Evolutionary conservation across 768 basidiomycete genomes (phyloP), one percentile per base, ranked within the genome.

Genomic region (Butyriboletus loyo): DNA sequence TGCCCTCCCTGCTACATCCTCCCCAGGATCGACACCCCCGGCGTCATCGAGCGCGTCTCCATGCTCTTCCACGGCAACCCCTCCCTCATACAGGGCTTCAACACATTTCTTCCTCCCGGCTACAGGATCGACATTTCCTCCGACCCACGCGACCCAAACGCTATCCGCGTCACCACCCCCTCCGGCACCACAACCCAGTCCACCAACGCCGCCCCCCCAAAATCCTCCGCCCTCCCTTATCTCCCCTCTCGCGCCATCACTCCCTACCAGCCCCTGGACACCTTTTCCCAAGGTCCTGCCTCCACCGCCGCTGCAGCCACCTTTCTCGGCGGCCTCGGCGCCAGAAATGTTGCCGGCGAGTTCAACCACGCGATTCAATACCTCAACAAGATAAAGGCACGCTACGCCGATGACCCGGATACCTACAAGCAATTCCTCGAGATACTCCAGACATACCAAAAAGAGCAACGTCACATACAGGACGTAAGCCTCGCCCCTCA

Each of bases 361-460:
- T 97, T 93, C 74, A 87, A 89, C 68, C 87, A 96, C 63, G 97
- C 97, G 14, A 98, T 98, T 57, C 85, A 92, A 62, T 99, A 95
- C 69, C 85, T 99, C 62, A 98, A 97, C 81, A 96, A 95, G 77
- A 98, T 99, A 77, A 98, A 98, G 73, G 85, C 85, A 17, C 85
- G 94, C 21, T 98, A 87, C 70, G 72, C 82, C 11, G 84, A 88
- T 58, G 93, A 97, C 54, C 84, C 88, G n/a, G 92, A 93, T 62
- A 94, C 88, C 30, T 93, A 93, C 72, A 92, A 92, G 69, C 85
- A 89, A 63, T 93, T 93, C 64, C 73, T 93, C 60, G 91, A 93
- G 72, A 89, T 93, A 42, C 72, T 93, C 55, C 91, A 93, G 72
- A 82, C 86, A 39, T 91, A 92, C 72, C 88, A 91, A 65, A 90